phyloP scores from a whole-genome alignment of 2,329 filamentous ascomycete genomes.

The Neopestalotiopsis clavispora region DNA sequence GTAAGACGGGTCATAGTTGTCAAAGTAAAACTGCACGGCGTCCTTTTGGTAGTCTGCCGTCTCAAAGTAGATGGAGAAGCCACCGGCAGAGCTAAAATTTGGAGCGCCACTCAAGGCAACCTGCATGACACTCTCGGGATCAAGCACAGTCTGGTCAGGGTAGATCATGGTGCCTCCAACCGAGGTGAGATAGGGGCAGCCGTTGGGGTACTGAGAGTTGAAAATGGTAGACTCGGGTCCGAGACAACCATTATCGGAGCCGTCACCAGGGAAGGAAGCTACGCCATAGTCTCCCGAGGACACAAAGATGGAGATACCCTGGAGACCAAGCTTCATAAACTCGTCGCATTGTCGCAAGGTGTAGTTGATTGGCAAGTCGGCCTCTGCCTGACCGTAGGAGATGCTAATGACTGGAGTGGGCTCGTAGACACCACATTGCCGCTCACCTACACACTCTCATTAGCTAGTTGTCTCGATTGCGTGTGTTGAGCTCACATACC shows the following conservation, averaged over 20 bases:
- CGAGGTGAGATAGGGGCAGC: conserved; percentile 53
- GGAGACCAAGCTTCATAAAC: conserved; percentile 55
- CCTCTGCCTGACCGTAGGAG: conserved; percentile 57
- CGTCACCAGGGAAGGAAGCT: conserved; percentile 28
- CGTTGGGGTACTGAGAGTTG: conserved; percentile 48
- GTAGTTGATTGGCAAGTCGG: conserved; percentile 54
- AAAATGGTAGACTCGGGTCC: conserved; percentile 40
- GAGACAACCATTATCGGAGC: conserved; percentile 35
- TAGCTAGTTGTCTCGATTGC: background rate
- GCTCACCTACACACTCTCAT: conserved; percentile 17
- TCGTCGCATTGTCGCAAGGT: conserved; percentile 51
- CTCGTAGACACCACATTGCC: conserved; percentile 42
- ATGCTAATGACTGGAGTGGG: conserved; percentile 61
- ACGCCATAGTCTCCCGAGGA: conserved; percentile 44
- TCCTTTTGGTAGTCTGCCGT: conserved; percentile 44
- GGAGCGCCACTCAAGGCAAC: conserved; percentile 23
- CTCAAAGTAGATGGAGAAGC: conserved; percentile 49
- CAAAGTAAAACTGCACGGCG: conserved; percentile 45
- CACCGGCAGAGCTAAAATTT: conserved; percentile 41
- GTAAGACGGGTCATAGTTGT: conserved; percentile 16
- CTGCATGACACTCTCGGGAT: conserved; percentile 23
- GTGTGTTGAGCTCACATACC: conserved; percentile 29
- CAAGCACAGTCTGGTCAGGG: conserved; percentile 21
- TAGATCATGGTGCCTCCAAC: conserved; percentile 40
- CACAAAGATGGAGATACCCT: conserved; percentile 50